Base-by-base conservation (phyloP, 2,329 filamentous ascomycete genomes). In the Ophiostoma ulmi region DNA sequence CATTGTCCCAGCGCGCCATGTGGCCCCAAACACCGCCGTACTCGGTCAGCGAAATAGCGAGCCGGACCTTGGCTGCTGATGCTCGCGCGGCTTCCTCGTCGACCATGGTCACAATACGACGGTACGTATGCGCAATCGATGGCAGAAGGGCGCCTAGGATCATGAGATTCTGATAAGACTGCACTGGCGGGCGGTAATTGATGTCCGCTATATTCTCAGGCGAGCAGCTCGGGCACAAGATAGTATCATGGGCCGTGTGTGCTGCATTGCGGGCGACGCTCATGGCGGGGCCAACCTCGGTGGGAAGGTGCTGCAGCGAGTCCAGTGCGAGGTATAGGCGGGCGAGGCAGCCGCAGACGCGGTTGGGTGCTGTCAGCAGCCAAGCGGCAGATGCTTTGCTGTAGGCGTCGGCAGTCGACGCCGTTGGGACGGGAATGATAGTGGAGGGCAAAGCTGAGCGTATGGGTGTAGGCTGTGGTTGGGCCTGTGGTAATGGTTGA, bases 111-210 rank as follows among this genome's bases (percentile, higher is more conserved):
- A 89, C 79, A 66, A 90, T 85, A 38, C 78, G 79, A 70, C 81
- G 81, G 79, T 89, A 89, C 8, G 85, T 84, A 75, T 87, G 84
- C 69, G 84, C 86, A 64, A 86, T 82, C 10, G 85, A 84, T 1
- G 86, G 86, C 3, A 89, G 79, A 39, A 89, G 81, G 1, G 86
- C 83, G 7, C 83, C 85, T 4, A 89, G 79, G 69, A 87, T 80
- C 86, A 88, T 88, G 68, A 84, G 80, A 75, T 83, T 88, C 76
- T 89, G 87, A 72, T 87, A 85, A 39, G 80, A 74, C 69, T 85
- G 82, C 68, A 87, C 81, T 31, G 82, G 80, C 1, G 80, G 79
- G 0, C 78, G 76, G 39, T 77, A 73, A 36, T 74, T 73, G 0
- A 78, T 74, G 6, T 82, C 79, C 8, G 79, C 75, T 20, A 80